Percentiles rank a stretch among this genome's conserved stretches.
phyloP scores from a whole-genome alignment of 495 filamentous ascomycete species.

The Penicillium lagena region DNA sequence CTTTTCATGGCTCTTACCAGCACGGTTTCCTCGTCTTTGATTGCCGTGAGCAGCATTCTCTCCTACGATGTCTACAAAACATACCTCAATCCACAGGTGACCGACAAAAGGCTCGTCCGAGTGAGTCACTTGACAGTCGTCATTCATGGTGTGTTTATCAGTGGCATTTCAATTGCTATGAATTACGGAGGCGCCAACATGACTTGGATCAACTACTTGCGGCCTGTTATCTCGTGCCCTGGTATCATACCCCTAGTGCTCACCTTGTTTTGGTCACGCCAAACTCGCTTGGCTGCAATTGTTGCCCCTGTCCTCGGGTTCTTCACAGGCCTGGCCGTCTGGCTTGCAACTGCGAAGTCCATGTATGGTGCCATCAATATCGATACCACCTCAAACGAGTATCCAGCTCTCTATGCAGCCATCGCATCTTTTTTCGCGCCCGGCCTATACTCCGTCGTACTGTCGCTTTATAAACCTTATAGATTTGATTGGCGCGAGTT shows the following conservation, averaged over 20 bases:
- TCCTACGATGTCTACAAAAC: slow-evolving; percentile 46
- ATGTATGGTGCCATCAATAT: slow-evolving; percentile 29
- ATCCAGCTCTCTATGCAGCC: slow-evolving; percentile 28
- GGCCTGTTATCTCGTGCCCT: slow-evolving; percentile 29
- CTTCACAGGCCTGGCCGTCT: slow-evolving; percentile 28
- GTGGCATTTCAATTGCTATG: slow-evolving; percentile 27
- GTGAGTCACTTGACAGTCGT: slow-evolving; percentile 32
- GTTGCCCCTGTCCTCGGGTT: slow-evolving; percentile 29
- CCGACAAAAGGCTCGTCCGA: slow-evolving; percentile 25
- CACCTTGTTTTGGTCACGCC: slow-evolving; percentile 32
- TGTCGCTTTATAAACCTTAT: slow-evolving; percentile 37
- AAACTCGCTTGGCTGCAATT: slow-evolving; percentile 29
- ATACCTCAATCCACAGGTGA: slow-evolving; percentile 42
- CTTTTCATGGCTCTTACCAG: slow-evolving; percentile 51
- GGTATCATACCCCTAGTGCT: slow-evolving; percentile 32
- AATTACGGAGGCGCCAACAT: slow-evolving; percentile 36
- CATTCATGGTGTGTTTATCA: slow-evolving; percentile 32
- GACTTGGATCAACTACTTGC: slow-evolving; percentile 35
- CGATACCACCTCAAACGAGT: slow-evolving; percentile 21
- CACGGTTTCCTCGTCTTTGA: slow-evolving; percentile 39
- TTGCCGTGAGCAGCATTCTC: slow-evolving; percentile 41
- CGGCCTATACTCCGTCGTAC: slow-evolving; percentile 30
- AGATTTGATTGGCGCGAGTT: slow-evolving; percentile 45
- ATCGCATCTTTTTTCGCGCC: slow-evolving; percentile 31
- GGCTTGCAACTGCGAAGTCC: slow-evolving; percentile 25